Base-by-base conservation (phyloP, 495 filamentous ascomycete species). In the Penicillium silybi region DNA sequence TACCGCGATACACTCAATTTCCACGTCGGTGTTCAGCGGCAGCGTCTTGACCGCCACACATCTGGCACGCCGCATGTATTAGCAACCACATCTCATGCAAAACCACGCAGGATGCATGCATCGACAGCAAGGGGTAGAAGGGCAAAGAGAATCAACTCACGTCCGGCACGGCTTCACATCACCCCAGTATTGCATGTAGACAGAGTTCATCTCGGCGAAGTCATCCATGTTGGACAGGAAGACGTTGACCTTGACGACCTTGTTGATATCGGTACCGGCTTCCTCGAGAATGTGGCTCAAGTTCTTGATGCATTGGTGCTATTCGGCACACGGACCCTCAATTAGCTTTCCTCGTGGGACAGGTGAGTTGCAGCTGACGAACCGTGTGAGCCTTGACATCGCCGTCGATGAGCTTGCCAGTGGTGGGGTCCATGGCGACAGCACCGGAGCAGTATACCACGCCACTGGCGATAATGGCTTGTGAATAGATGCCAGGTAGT, bases 151-250 rank as follows among this genome's bases (percentile, higher is more conserved):
- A 46, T 18, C 13, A 22, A 65, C 68, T 52, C 45, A 69, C 38
- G 84, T 87, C 34, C 81, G 73, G 50, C 72, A 77, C 59, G 82
- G 81, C 71, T 83, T 85, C 0, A 80, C 73, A 58, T 79, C 71
- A 37, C 72, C 72, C 63, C 83, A 83, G 50, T 81, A 76, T 48
- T 77, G 73, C 46, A 76, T 77, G 52, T 83, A 85, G 0, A 74
- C 79, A 37, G 70, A 70, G 52, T 84, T 87, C 80, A 88, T 82
- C 40, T 81, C 79, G 10, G 74, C 76, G 50, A 88, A 89, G 58
- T 87, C 78, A 46, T 80, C 79, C 85, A 90, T 88, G 48, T 77
- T 77, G 6, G 80, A 78, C 37, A 90, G 61, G 65, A 87, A 90
- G 41, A 88, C 80, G 53, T 81, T 85, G 56, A 83, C 80, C 65